Percentiles rank a stretch among this genome's conserved stretches.
These are phyloP conservation scores for Ampelomyces quisqualis DNA, from an alignment of 2,329 filamentous ascomycete species.

Conservation along the genomic window DNA sequence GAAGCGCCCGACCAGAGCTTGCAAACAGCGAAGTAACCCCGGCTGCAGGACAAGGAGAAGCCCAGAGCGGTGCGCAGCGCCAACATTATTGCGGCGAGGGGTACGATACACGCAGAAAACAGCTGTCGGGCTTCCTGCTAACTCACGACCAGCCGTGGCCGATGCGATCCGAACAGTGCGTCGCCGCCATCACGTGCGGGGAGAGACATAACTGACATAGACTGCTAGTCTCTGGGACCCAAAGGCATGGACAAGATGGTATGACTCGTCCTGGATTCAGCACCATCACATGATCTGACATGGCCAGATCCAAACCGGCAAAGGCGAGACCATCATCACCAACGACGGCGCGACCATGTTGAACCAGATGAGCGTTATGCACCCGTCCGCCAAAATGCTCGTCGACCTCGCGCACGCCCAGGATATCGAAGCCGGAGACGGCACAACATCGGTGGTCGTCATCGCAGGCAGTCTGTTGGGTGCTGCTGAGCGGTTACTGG, in stretches of 20 bases:
- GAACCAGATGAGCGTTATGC: conserved; percentile 98
- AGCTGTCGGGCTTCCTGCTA: conserved; percentile 15
- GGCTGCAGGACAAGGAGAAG: conserved; percentile 82
- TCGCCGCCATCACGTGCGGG: conserved; percentile 24
- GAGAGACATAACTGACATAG: conserved; percentile 27
- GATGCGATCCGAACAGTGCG: conserved; percentile 89
- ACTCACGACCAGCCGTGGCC: conserved; percentile 69
- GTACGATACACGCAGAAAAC: conserved; percentile 52
- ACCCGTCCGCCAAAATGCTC: conserved; percentile 99
- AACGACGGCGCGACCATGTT: conserved; percentile 99
- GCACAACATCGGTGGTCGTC: conserved; percentile 96
- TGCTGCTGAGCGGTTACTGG: conserved; percentile 85
- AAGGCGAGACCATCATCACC: conserved; percentile 97
- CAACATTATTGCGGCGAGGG: conserved; percentile 96
- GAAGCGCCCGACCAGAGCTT: conserved; percentile 24
- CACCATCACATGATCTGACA: conserved; percentile 10
- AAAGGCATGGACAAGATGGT: conserved; percentile 99
- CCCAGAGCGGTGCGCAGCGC: conserved; percentile 92
- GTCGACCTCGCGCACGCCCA: conserved; percentile 96
- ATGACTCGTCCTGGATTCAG: conserved; percentile 17
- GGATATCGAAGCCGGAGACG: conserved; percentile 97
- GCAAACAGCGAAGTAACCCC: conserved; percentile 41
- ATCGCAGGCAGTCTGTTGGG: conserved; percentile 94
- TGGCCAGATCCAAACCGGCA: conserved; percentile 81
- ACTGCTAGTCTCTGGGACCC: conserved; percentile 73